phyloP scores from a whole-genome alignment of 129 eudicot species.

The Daucus carota region DH1_v3.0 NC_030388.2:12131001-12131500 shows the following conservation, averaged over 20 bases:
- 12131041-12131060: slow-evolving; percentile 43
- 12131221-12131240: slow-evolving; percentile 60
- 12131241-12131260: slow-evolving; percentile 73
- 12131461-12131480: neutral
- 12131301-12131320: slow-evolving; percentile 17
- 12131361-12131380: slow-evolving; percentile 39
- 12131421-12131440: slow-evolving; percentile 9
- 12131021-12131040: neutral
- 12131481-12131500: neutral
- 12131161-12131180: neutral
- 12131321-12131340: slow-evolving; percentile 13
- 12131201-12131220: neutral
- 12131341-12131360: slow-evolving; percentile 42
- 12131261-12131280: slow-evolving; percentile 34
- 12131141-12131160: neutral
- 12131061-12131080: slow-evolving; percentile 85
- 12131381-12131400: slow-evolving; percentile 27
- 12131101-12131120: slow-evolving; percentile 91
- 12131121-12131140: slow-evolving; percentile 76
- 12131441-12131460: slow-evolving; percentile 1
- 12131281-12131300: slow-evolving; percentile 34
- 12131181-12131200: neutral
- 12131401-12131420: slow-evolving; percentile 24
- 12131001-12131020: neutral
- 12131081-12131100: slow-evolving; percentile 77